Percentiles rank a stretch among this genome's conserved stretches.
These are phyloP conservation scores for Ehretia macrophylla DNA, from an alignment of 257 asterid species.

Conservation along the genomic window DNA sequence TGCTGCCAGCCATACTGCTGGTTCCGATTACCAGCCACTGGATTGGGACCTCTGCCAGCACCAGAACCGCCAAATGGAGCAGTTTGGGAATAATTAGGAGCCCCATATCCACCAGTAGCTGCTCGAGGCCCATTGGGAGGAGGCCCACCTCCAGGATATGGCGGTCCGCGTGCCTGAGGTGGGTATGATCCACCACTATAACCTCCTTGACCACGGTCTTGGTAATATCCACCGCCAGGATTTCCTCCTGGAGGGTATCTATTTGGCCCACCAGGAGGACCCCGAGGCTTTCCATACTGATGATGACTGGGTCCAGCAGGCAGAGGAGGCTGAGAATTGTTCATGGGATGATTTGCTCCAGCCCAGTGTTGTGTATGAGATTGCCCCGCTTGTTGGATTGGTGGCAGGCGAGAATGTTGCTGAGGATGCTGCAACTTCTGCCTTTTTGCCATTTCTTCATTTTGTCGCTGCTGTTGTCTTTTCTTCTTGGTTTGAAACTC, in stretches of 20 bases:
- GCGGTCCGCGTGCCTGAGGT: slow-evolving; percentile 65
- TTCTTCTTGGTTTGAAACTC: slow-evolving; percentile 97
- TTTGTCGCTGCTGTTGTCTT: slow-evolving; percentile 83
- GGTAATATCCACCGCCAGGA: slow-evolving; percentile 55
- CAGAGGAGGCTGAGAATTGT: slow-evolving; percentile 53
- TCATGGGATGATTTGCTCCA: slow-evolving; percentile 48
- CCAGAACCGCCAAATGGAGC: slow-evolving; percentile 72
- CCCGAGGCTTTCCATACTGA: slow-evolving; percentile 76
- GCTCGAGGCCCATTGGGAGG: slow-evolving; percentile 63
- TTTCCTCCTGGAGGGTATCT: slow-evolving; percentile 70
- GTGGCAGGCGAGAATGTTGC: slow-evolving; percentile 77
- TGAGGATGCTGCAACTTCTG: slow-evolving; percentile 77
- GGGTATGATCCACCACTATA: slow-evolving; percentile 60
- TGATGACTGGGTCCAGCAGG: slow-evolving; percentile 62
- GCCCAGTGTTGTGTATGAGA: slow-evolving; percentile 66
- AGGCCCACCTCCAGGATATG: slow-evolving; percentile 51
- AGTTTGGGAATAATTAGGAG: slow-evolving; percentile 62
- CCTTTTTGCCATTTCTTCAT: slow-evolving; percentile 80
- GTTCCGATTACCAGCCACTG: slow-evolving; percentile 53
- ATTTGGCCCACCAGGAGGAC: slow-evolving; percentile 70
- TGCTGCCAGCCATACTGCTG: slow-evolving; percentile 93
- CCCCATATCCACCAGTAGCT: slow-evolving; percentile 54
- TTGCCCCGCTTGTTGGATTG: slow-evolving; percentile 73
- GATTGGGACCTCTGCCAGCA: slow-evolving; percentile 53
- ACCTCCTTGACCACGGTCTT: slow-evolving; percentile 79